A percentile compares a stretch with the other conserved stretches of the same genome.
Conservation (phyloP, 2,329 filamentous ascomycete genomes). For the Dothiorella sarmentorum region DNA sequence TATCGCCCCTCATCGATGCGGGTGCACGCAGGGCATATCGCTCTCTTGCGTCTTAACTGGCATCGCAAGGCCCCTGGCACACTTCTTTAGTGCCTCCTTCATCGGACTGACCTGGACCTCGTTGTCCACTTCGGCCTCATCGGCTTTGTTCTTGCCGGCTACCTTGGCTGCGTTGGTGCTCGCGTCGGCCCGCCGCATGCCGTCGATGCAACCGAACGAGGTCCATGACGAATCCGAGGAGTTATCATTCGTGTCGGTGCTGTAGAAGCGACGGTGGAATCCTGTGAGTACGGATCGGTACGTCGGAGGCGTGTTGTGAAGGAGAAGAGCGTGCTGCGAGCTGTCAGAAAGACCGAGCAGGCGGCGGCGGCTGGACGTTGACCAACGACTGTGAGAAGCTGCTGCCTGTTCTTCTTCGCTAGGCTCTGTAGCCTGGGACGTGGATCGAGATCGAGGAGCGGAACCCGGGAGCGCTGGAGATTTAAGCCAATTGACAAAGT, state of each 20-base stretch:
- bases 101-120: neutral
- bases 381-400: neutral
- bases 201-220: conserved; percentile 14
- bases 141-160: neutral
- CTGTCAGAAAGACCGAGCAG: neutral
- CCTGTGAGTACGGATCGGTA: neutral
- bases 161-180: neutral
- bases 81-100: neutral
- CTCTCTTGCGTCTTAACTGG: neutral
- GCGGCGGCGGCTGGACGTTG: conserved; percentile 2
- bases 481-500: conserved; percentile 4
- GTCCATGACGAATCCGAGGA: conserved; percentile 15
- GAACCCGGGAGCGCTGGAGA: neutral
- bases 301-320: neutral
- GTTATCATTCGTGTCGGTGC: neutral
- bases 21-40: neutral
- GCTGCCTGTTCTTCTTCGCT: neutral
- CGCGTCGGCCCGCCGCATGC: conserved; percentile 5
- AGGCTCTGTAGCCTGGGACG: neutral
- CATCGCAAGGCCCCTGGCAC: neutral
- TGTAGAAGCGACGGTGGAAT: neutral
- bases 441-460: conserved; percentile 3
- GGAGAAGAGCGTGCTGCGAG: conserved; percentile 3
- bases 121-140: neutral
- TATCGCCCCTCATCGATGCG: neutral